Conservation (phyloP, 179 eudicot genomes). For the Silene noctiflora region DNA sequence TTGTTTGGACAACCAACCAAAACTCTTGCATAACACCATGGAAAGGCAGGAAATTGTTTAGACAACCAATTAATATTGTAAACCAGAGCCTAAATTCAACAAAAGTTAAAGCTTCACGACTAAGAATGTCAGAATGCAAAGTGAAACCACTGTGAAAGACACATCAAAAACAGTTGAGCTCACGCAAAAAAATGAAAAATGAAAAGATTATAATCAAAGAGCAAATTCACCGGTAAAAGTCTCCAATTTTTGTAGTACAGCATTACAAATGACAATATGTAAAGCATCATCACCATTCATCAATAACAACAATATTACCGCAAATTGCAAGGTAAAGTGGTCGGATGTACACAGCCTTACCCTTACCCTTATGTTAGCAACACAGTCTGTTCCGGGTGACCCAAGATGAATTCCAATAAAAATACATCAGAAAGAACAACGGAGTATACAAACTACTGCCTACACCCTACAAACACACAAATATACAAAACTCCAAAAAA, state of each 20-base stretch:
- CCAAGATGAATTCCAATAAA: too few relatives aligned
- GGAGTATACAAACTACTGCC: not conserved
- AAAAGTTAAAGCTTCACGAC: not conserved
- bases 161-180: not conserved
- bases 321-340: too few relatives aligned
- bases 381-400: too few relatives aligned
- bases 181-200: too few relatives aligned
- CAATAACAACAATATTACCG: not conserved
- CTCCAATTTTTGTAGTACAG: not conserved
- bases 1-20: not conserved
- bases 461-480: not conserved
- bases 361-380: too few relatives aligned
- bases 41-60: too few relatives aligned
- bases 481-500: not conserved
- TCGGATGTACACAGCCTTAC: too few relatives aligned
- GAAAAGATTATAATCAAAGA: too few relatives aligned
- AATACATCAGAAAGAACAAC: too few relatives aligned
- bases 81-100: not conserved
- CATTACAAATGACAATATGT: too few relatives aligned
- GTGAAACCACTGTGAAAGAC: conserved; percentile 6
- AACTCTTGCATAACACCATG: not conserved
- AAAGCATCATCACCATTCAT: not conserved
- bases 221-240: too few relatives aligned
- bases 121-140: not conserved
- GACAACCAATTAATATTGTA: not conserved